These are phyloP conservation scores for Xenosphaeropsis pyriputrescens DNA, from an alignment of 2,329 filamentous ascomycete species.

Conservation along the genomic window DNA sequence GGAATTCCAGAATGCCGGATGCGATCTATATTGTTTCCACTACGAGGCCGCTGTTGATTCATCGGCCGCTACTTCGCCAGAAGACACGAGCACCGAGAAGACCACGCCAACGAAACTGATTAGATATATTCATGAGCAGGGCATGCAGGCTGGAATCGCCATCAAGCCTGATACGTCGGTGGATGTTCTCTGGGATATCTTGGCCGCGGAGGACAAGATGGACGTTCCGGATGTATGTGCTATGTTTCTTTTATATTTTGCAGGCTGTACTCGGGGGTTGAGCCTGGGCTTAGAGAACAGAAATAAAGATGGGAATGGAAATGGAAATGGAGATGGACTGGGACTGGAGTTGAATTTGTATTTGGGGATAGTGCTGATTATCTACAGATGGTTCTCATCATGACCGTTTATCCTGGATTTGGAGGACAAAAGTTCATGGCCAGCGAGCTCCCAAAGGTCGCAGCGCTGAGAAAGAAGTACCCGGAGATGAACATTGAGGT, in stretches of 20 bases:
- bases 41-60: conserved; percentile 86
- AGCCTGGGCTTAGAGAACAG: too few species aligned
- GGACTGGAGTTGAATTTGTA: too few species aligned
- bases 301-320: too few species aligned
- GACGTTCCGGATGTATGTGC: conserved; percentile 80
- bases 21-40: conserved; percentile 99
- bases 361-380: conserved; percentile 3
- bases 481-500: conserved; percentile 95
- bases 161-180: conserved; percentile 88
- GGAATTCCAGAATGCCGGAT: conserved; percentile 85
- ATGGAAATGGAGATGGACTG: too few species aligned
- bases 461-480: conserved; percentile 68
- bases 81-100: conserved; percentile 49
- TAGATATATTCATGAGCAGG: conserved; percentile 75
- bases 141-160: conserved; percentile 83
- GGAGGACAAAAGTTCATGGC: conserved; percentile 98
- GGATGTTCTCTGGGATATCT: conserved; percentile 81
- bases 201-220: conserved; percentile 56
- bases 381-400: conserved; percentile 84
- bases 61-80: conserved; percentile 68
- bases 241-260: background rate
- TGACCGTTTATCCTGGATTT: conserved; percentile 97
- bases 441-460: conserved; percentile 85
- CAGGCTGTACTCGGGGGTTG: too few species aligned
- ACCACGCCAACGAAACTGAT: conserved; percentile 80